Conservation (phyloP, 2,329 filamentous ascomycete genomes). For the Ophiostoma sp. region DNA sequence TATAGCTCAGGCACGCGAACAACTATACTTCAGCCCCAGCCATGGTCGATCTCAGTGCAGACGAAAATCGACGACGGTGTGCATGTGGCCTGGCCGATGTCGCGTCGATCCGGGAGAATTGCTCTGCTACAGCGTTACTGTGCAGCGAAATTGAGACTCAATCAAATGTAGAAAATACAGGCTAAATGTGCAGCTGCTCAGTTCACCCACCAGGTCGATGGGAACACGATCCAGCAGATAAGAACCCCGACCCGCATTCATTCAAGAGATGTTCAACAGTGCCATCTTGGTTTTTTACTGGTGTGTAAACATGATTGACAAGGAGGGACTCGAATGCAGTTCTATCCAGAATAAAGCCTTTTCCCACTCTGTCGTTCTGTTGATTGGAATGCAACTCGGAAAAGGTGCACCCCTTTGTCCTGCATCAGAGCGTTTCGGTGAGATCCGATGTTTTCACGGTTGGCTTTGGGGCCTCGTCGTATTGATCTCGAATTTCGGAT, state of each 20-base stretch:
- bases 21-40: neutral
- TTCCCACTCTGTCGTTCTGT: too few species aligned
- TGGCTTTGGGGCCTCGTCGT: neutral
- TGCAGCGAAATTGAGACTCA: neutral
- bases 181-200: neutral
- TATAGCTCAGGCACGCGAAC: too few species aligned
- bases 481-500: neutral
- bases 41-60: neutral
- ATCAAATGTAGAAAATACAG: neutral
- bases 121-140: neutral
- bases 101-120: neutral
- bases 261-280: neutral
- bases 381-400: neutral
- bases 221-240: neutral
- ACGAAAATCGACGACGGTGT: neutral
- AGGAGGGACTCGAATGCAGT: too few species aligned
- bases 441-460: neutral
- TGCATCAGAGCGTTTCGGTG: neutral
- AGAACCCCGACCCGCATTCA: neutral
- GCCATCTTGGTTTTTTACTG: neutral
- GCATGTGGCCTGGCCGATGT: neutral
- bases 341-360: too few species aligned
- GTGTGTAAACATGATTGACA: neutral
- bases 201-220: neutral
- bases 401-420: neutral